A percentile compares a stretch with the other conserved stretches of the same genome.
Conservation (phyloP, 257 asterid genomes). For the Verbena officinalis region DNA sequence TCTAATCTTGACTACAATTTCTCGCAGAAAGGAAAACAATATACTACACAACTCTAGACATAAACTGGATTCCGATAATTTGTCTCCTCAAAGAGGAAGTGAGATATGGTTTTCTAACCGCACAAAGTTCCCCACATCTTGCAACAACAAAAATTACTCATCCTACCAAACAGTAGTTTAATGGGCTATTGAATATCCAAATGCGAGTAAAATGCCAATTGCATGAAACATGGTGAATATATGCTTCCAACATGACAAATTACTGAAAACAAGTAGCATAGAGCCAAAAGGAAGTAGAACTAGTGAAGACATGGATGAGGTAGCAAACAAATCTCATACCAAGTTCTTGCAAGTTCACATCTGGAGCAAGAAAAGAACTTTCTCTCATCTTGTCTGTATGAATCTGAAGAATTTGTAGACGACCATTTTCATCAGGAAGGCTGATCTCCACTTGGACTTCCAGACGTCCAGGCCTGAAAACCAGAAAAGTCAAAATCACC, state of each 20-base stretch:
- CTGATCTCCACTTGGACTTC: constrained; percentile 99
- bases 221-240: constrained; percentile 14
- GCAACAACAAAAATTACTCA: constrained; percentile 8
- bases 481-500: constrained; percentile 23
- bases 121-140: constrained; percentile 6
- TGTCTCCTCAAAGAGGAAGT: constrained; percentile 17
- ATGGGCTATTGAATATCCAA: constrained; percentile 17
- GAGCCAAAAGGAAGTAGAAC: constrained; percentile 6
- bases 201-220: constrained; percentile 2
- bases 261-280: neutral
- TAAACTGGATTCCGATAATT: neutral
- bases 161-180: constrained; percentile 16
- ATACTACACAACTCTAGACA: constrained; percentile 8
- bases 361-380: constrained; percentile 92
- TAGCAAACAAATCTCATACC: constrained; percentile 55
- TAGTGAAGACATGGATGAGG: constrained; percentile 13
- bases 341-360: constrained; percentile 87
- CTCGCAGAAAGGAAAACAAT: constrained; percentile 10
- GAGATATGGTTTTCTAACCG: constrained; percentile 17
- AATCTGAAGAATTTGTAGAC: constrained; percentile 94
- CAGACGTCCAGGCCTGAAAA: constrained; percentile 93
- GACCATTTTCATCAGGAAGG: constrained; percentile 99
- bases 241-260: constrained; percentile 18
- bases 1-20: constrained; percentile 18
- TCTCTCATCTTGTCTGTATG: constrained; percentile 98